Conservation (phyloP, 1,284 basidiomycete genomes). For the Pascua sp. region DNA sequence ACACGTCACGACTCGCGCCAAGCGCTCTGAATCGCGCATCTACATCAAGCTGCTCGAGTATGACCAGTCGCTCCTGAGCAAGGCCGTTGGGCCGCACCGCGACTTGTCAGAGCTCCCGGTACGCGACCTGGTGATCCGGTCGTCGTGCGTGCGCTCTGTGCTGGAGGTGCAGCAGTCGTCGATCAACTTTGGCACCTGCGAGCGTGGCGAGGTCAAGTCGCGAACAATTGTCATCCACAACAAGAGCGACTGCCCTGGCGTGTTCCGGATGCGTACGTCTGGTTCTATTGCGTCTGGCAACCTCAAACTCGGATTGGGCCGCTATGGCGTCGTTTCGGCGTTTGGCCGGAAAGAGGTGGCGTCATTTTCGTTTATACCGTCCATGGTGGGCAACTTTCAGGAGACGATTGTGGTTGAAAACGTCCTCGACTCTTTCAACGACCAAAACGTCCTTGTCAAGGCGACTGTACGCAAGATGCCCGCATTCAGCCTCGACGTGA, state of each 20-base stretch:
- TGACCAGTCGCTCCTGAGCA: constrained; percentile 37
- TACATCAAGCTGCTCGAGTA: constrained; percentile 53
- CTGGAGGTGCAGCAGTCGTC: constrained; percentile 54
- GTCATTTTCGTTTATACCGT: constrained; percentile 50
- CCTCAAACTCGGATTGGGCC: constrained; percentile 52
- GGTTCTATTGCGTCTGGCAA: constrained; percentile 55
- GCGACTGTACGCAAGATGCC: constrained; percentile 52
- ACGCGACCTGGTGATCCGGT: constrained; percentile 53
- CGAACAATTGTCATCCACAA: constrained; percentile 54
- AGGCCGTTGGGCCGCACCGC: constrained; percentile 6
- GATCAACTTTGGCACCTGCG: constrained; percentile 56
- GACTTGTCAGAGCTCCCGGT: constrained; percentile 51
- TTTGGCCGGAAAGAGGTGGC: constrained; percentile 54
- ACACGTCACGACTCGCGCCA: constrained; percentile 49
- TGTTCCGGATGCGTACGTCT: constrained; percentile 54
- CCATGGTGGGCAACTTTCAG: constrained; percentile 51
- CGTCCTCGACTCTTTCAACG: constrained; percentile 52
- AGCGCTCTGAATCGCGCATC: constrained; percentile 54
- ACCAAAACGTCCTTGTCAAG: constrained; percentile 53
- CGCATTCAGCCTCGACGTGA: constrained; percentile 51
- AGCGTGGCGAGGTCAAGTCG: constrained; percentile 53
- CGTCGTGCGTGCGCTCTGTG: constrained; percentile 50
- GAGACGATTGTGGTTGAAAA: constrained; percentile 54
- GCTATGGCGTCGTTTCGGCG: constrained; percentile 54
- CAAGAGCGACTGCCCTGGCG: constrained; percentile 52